phyloP scores from a whole-genome alignment of 2,329 filamentous ascomycete species.

The Elsinoe batatas region DNA sequence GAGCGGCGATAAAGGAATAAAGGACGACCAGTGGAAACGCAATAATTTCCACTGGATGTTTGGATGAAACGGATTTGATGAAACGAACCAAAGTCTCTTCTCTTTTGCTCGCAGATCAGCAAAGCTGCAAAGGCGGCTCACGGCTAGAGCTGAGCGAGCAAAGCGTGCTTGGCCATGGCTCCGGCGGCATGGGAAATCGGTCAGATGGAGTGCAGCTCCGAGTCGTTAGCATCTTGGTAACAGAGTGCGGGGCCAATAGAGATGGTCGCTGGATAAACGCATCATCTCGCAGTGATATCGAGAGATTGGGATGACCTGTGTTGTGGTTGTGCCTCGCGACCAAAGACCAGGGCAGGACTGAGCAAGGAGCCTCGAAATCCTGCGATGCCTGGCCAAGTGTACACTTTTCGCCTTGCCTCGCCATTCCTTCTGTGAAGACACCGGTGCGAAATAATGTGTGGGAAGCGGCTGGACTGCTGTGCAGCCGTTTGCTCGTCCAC shows the following conservation, averaged over 20 bases:
- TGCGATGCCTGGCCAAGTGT: background rate
- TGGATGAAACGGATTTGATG: constrained; percentile 9
- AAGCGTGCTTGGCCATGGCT: too few relatives aligned
- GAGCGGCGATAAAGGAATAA: constrained; percentile 11
- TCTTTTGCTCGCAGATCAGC: background rate
- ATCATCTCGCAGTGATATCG: background rate
- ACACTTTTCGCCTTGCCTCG: background rate
- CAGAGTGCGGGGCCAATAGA: too few relatives aligned
- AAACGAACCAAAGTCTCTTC: constrained; percentile 8
- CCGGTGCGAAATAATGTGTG: background rate
- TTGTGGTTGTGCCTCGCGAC: constrained; percentile 5
- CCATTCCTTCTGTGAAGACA: background rate
- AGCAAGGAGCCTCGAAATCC: background rate
- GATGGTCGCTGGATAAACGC: background rate
- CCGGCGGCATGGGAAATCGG: background rate
- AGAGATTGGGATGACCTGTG: background rate
- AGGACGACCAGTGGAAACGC: constrained; percentile 1
- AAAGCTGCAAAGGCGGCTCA: too few relatives aligned
- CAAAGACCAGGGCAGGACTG: background rate
- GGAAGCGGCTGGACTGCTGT: too few relatives aligned
- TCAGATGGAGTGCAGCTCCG: background rate
- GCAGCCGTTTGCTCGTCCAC: background rate
- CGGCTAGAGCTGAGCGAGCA: too few relatives aligned
- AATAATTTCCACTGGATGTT: constrained; percentile 9
- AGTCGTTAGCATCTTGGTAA: background rate